phyloP scores from a whole-genome alignment of 75 land plant genomes.

The Pinus albicaulis region DNA sequence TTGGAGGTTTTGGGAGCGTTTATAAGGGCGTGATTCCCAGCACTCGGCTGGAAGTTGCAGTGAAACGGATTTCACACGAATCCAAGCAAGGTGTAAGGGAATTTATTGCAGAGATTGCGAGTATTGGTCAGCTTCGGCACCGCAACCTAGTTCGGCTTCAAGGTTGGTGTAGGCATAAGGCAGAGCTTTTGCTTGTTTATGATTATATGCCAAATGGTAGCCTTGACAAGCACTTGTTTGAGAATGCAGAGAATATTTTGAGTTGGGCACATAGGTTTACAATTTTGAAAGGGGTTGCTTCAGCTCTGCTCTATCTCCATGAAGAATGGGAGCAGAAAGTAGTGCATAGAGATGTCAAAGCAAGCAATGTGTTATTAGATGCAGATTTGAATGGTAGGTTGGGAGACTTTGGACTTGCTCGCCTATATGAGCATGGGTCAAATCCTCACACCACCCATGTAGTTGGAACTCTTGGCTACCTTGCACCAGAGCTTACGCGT shows the following conservation, averaged over 20 bases:
- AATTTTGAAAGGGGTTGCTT: constrained; percentile 49
- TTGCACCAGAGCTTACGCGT: constrained; percentile 24
- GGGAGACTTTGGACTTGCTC: constrained; percentile 71
- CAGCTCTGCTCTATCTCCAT: constrained; percentile 58
- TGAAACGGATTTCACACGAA: constrained; percentile 54
- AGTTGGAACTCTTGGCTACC: constrained; percentile 26
- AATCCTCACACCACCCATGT: constrained; percentile 31
- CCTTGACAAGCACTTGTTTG: constrained; percentile 55
- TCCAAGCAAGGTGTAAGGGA: constrained; percentile 50
- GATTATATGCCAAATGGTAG: constrained; percentile 81
- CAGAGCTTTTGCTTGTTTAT: constrained; percentile 55
- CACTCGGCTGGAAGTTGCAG: constrained; percentile 38
- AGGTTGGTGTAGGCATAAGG: constrained; percentile 61
- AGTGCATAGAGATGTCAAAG: constrained; percentile 69
- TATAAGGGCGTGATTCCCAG: constrained; percentile 29
- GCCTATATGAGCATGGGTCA: constrained; percentile 32
- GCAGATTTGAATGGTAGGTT: constrained; percentile 47
- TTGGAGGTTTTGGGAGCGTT: constrained; percentile 48
- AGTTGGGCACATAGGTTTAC: constrained; percentile 35
- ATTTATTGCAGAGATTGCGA: constrained; percentile 66
- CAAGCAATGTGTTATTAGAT: constrained; percentile 67
- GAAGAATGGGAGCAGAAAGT: constrained; percentile 58
- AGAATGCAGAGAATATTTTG: constrained; percentile 20
- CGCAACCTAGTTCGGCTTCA: constrained; percentile 54
- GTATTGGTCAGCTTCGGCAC: constrained; percentile 61